Evolutionary conservation across 164 flowering plant genomes (phyloP), one percentile per base, ranked within the genome.

Genomic region (Echeveria elegans): DNA sequence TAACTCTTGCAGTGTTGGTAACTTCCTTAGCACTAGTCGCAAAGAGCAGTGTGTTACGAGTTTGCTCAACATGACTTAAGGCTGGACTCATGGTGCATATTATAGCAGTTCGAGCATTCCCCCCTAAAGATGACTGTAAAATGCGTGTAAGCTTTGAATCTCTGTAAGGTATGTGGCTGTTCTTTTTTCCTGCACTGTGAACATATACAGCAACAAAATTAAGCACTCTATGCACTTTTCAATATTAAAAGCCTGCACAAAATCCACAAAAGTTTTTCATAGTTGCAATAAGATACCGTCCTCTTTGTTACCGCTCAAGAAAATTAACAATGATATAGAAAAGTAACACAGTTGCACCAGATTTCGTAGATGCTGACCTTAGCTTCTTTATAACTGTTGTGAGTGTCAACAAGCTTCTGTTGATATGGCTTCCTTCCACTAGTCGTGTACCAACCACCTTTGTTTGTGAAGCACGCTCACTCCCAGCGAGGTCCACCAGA

Each of bases 41-140:
- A 81, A 90, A 90, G 12, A 78, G 70, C 29, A 90, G 85, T 0
- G 95, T 90, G 72, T 86, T 88, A 48, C 87, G 84, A 62, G 97
- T 84, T 75, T 90, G 97, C 50, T 90, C 97, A 66, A 90, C 81
- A 66, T 88, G 92, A 69, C 89, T 85, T 40, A 85, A 58, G 64
- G 95, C 90, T 30, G 97, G 95, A 81, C 95, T 90, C 77, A 90
- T 76, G 34, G 94, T 90, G 71, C 97, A 90, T 45, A 90, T 85
- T 19, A 90, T 90, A 66, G 97, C 97, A 43, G 97, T 88, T 53
- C 94, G 77, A 71, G 95, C 91, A 84, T 90, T 90, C 58, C 97
- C 97, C 19, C 97, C 97, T 3, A 90, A 84, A 19, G 97, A 86
- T 67, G 86, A 66, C 77, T 87, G 95, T 77, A 90, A 72, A 66